Conservation (phyloP, 495 filamentous ascomycete species). For the Penicillium steckii region DNA sequence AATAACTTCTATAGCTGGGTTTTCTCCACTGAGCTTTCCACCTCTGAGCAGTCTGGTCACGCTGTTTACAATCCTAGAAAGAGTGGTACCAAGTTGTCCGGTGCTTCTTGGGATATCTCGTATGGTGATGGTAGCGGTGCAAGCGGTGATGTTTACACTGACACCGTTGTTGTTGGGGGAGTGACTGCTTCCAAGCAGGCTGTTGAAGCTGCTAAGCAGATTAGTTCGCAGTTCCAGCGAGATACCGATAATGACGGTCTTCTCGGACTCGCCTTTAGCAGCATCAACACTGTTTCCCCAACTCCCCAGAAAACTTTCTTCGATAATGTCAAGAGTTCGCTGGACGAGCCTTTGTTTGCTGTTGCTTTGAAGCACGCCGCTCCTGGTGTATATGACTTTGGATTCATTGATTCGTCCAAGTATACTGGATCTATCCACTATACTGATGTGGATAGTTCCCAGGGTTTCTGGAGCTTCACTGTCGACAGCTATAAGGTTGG, state of each 20-base stretch:
- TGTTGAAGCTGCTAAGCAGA: slow-evolving; percentile 60
- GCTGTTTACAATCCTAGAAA: slow-evolving; percentile 56
- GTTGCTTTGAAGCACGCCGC: slow-evolving; percentile 59
- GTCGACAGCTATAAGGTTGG: slow-evolving; percentile 61
- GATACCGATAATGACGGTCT: slow-evolving; percentile 64
- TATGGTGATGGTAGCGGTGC: slow-evolving; percentile 72
- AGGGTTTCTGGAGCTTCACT: slow-evolving; percentile 71
- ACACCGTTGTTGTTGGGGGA: slow-evolving; percentile 65
- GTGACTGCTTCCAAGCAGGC: slow-evolving; percentile 60
- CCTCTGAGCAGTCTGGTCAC: slow-evolving; percentile 53
- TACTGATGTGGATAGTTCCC: slow-evolving; percentile 47
- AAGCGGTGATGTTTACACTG: slow-evolving; percentile 62
- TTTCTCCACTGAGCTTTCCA: slow-evolving; percentile 45
- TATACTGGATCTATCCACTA: slow-evolving; percentile 65
- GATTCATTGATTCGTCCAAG: slow-evolving; percentile 61
- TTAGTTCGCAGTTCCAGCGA: slow-evolving; percentile 58
- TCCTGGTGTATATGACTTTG: slow-evolving; percentile 70
- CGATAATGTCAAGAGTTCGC: slow-evolving; percentile 56
- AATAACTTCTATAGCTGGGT: slow-evolving; percentile 39
- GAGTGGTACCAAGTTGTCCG: slow-evolving; percentile 44
- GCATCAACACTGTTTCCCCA: slow-evolving; percentile 65
- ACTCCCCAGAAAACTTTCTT: slow-evolving; percentile 63
- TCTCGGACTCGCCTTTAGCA: slow-evolving; percentile 69
- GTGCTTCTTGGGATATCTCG: slow-evolving; percentile 60
- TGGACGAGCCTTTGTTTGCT: slow-evolving; percentile 64